phyloP scores from a whole-genome alignment of 768 basidiomycete genomes.

The Phylloporus scabripes region DNA sequence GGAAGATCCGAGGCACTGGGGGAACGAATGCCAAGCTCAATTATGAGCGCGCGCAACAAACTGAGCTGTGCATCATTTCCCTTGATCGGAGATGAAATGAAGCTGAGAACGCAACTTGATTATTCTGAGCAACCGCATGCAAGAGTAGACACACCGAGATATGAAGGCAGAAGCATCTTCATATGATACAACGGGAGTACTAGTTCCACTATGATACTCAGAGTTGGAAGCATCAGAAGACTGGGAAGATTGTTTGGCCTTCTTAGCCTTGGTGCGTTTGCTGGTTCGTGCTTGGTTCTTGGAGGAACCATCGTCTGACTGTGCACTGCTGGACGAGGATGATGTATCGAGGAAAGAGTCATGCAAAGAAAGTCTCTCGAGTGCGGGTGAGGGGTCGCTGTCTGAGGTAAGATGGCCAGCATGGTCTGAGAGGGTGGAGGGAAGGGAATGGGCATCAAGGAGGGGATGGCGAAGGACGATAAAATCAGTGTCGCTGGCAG shows the following conservation, averaged over 20 bases:
- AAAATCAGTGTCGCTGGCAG: slow-evolving; percentile 17
- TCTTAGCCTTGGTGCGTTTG: neutral
- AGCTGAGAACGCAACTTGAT: slow-evolving; percentile 11
- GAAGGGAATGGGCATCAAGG: slow-evolving; percentile 9
- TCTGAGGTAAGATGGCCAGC: neutral
- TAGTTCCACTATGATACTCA: slow-evolving; percentile 5
- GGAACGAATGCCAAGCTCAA: slow-evolving; percentile 64
- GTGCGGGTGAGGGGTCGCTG: neutral
- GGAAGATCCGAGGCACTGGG: slow-evolving; percentile 46
- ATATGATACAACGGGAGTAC: slow-evolving; percentile 18
- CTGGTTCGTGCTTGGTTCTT: neutral
- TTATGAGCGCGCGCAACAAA: slow-evolving; percentile 66
- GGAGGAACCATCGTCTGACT: slow-evolving; percentile 5
- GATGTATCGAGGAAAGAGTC: neutral
- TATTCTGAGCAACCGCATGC: neutral
- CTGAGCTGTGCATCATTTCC: slow-evolving; percentile 37
- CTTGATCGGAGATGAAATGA: slow-evolving; percentile 18
- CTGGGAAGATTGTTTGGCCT: neutral
- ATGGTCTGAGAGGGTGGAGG: neutral
- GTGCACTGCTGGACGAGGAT: slow-evolving; percentile 1
- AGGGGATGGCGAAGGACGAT: slow-evolving; percentile 21
- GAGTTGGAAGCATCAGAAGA: slow-evolving; percentile 4
- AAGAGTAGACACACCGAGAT: slow-evolving; percentile 15
- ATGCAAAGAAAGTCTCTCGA: neutral
- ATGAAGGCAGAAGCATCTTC: slow-evolving; percentile 26